Percentiles rank a stretch among this genome's conserved stretches.
Conservation (phyloP, 805 yeast genomes). For the Saturnispora silvae region DNA sequence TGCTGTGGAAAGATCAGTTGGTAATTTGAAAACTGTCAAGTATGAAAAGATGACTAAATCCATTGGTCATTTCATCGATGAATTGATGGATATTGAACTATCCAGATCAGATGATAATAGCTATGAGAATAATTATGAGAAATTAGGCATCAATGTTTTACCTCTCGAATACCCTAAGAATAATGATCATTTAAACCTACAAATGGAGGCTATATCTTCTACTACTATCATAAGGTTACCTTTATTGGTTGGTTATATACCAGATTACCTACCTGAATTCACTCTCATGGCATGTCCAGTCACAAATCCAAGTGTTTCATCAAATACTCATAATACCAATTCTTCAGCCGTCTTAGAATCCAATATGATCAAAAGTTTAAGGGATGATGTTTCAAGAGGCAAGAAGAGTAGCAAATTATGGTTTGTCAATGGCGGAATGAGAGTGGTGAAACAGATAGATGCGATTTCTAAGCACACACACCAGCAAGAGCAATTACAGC, state of each 20-base stretch:
- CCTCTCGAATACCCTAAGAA: conserved; percentile 3
- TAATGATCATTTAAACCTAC: neutral
- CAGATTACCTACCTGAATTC: conserved; percentile 44
- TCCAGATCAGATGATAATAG: neutral
- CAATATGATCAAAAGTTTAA: conserved; percentile 35
- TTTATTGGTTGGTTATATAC: conserved; percentile 29
- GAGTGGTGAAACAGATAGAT: conserved; percentile 20
- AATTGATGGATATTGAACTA: conserved; percentile 2
- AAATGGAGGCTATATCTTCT: conserved; percentile 5
- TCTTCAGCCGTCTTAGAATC: conserved; percentile 29
- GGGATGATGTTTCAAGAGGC: conserved; percentile 30
- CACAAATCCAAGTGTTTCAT: conserved; percentile 4
- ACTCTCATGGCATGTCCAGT: conserved; percentile 40
- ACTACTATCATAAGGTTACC: conserved; percentile 16
- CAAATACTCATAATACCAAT: neutral
- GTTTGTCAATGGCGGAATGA: conserved; percentile 20
- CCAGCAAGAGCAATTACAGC: no score
- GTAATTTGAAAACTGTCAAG: conserved; percentile 6
- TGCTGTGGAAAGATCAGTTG: conserved; percentile 5
- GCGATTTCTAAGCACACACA: conserved; percentile 7
- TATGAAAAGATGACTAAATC: conserved; percentile 7
- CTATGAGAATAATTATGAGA: conserved; percentile 1
- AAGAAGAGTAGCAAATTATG: conserved; percentile 8
- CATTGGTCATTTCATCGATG: conserved; percentile 5
- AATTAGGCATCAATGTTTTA: neutral